These are phyloP conservation scores for Coniella vitis DNA, from an alignment of 2,329 filamentous ascomycete species.

Conservation along the genomic window DNA sequence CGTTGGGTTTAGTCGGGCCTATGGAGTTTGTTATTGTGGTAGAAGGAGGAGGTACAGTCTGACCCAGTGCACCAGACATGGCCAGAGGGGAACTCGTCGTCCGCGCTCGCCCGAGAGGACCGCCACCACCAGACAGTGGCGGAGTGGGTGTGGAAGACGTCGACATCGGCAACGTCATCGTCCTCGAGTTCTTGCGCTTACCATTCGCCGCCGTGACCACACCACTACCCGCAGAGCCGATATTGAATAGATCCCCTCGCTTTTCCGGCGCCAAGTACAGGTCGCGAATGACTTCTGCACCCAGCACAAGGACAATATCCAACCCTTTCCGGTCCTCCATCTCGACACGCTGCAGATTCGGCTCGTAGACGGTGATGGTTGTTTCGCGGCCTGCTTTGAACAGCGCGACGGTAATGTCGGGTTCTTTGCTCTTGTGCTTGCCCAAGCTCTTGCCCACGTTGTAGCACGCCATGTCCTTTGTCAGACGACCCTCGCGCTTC, in stretches of 20 bases:
- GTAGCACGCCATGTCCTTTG: slow-evolving; percentile 83
- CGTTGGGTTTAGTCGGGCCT: slow-evolving; percentile 19
- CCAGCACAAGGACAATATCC: slow-evolving; percentile 68
- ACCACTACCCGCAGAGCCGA: slow-evolving; percentile 39
- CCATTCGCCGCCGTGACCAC: slow-evolving; percentile 19
- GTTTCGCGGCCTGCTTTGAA: slow-evolving; percentile 64
- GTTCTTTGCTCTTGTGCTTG: slow-evolving; percentile 77
- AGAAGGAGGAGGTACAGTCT: slow-evolving; percentile 30
- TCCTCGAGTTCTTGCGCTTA: slow-evolving; percentile 39
- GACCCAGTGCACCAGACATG: slow-evolving; percentile 36
- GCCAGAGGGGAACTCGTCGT: slow-evolving; percentile 21
- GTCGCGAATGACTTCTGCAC: slow-evolving; percentile 58
- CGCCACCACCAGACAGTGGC: slow-evolving; percentile 32
- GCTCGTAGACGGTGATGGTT: slow-evolving; percentile 78
- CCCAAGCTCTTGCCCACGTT: slow-evolving; percentile 71
- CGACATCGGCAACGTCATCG: slow-evolving; percentile 24
- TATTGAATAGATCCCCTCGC: slow-evolving; percentile 68
- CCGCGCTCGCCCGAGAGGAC: slow-evolving; percentile 24
- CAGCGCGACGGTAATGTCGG: slow-evolving; percentile 90
- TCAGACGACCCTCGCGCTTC: slow-evolving; percentile 80
- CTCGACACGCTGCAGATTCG: slow-evolving; percentile 83
- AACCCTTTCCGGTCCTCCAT: slow-evolving; percentile 91
- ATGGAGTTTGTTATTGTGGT: slow-evolving; percentile 41
- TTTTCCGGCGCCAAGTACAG: slow-evolving; percentile 54
- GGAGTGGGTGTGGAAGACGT: slow-evolving; percentile 19